Base-by-base conservation (phyloP, 108 stramenopile genomes). In the Halocafeteria seosinensis region DNA sequence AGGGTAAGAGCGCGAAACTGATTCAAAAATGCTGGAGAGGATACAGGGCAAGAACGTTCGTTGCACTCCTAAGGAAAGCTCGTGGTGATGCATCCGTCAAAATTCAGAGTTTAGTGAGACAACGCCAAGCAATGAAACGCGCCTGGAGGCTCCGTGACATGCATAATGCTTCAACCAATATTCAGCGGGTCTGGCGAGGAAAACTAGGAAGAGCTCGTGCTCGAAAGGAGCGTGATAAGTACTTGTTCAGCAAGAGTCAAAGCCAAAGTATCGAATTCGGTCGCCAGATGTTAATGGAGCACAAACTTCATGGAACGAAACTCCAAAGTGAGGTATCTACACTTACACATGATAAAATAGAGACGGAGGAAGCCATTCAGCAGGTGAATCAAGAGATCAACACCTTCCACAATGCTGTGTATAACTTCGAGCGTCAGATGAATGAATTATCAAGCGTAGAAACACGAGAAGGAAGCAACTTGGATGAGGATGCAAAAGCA, bases 241-340 rank as follows among this genome's bases (percentile, higher is more conserved):
- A 83, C 68, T 74, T 87, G 33, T 89, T 89, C 62, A 76, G 76
- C 31, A 81, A 84, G 38, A 78, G 74, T 29, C 88, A 89, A 73
- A 82, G 66, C 42, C 82, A 79, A 68, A 86, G 88, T 29, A 85
- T 89, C 61, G 88, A 87, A 65, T 72, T 87, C 35, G 88, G 87
- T 21, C 79, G 88, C 17, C 86, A 89, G 73, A 83, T 89, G 81
- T 78, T 89, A 33, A 71, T 85, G 27, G 87, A 89, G 69, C 88
- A 89, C 78, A 86, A 85, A 65, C 78, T 87, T 21, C 87, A 87
- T 61, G 88, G 82, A 21, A 87, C 87, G n/a, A 79, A 84, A 51
- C 74, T 89, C 36, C 86, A 89, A 62, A 74, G 72, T 27, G 88
- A 89, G 62, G 70, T 89, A 8, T 78, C 80, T 33, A 67, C 88